Evolutionary conservation across 768 basidiomycete genomes (phyloP).

Genomic region (Phylloporus scabripes): DNA sequence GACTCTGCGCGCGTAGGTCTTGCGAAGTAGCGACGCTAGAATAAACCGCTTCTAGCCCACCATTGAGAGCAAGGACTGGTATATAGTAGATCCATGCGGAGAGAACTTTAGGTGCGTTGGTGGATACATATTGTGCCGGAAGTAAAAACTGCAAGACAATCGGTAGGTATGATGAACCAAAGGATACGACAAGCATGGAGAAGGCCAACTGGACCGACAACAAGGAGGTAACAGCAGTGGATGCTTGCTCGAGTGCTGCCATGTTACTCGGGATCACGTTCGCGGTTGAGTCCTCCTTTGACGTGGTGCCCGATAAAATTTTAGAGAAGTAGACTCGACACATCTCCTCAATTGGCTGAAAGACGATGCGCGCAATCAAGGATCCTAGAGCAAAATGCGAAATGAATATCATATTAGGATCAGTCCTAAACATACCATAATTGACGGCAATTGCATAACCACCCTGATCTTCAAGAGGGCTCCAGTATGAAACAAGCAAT

Average conservation of each 20-base stretch:
- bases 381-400: slow-evolving; percentile 54
- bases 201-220: slow-evolving; percentile 63
- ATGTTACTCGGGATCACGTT: background rate
- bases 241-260: slow-evolving; percentile 35
- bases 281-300: slow-evolving; percentile 2
- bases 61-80: slow-evolving; percentile 86
- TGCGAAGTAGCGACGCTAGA: slow-evolving; percentile 64
- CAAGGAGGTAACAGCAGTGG: slow-evolving; percentile 49
- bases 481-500: slow-evolving; percentile 77
- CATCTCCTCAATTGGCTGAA: slow-evolving; percentile 95
- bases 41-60: slow-evolving; percentile 87
- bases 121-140: slow-evolving; percentile 60
- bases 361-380: slow-evolving; percentile 83
- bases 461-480: slow-evolving; percentile 82
- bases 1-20: slow-evolving; percentile 67
- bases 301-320: slow-evolving; percentile 34
- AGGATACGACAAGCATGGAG: slow-evolving; percentile 63
- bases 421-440: slow-evolving; percentile 58
- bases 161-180: slow-evolving; percentile 72
- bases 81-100: slow-evolving; percentile 82
- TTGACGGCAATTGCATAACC: slow-evolving; percentile 95
- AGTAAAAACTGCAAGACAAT: slow-evolving; percentile 65
- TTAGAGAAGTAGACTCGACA: slow-evolving; percentile 85
- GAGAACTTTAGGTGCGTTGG: slow-evolving; percentile 78
- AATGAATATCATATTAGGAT: background rate